These are phyloP conservation scores for Didymella sp. DNA, from an alignment of 2,329 filamentous ascomycete species.

Conservation along the genomic window DNA sequence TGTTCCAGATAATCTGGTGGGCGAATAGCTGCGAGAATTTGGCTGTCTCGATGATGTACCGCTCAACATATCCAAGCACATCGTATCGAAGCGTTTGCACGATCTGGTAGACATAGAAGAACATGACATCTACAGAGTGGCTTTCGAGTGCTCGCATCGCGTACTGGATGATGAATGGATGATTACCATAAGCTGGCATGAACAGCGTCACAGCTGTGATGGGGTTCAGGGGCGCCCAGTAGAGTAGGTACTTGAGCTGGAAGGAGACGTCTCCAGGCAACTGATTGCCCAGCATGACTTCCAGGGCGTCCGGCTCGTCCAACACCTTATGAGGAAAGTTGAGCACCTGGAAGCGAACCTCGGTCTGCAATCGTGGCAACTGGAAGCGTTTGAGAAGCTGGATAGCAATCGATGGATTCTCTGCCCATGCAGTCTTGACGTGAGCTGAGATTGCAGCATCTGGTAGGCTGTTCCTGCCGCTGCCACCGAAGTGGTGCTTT, in stretches of 20 bases:
- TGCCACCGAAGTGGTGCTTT: slow-evolving; percentile 58
- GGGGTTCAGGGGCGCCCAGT: slow-evolving; percentile 91
- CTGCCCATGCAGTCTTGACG: slow-evolving; percentile 83
- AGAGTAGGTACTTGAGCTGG: slow-evolving; percentile 87
- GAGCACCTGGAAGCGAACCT: slow-evolving; percentile 80
- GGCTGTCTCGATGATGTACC: slow-evolving; percentile 95
- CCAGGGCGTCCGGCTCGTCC: slow-evolving; percentile 79
- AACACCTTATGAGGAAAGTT: slow-evolving; percentile 85
- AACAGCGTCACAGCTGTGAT: slow-evolving; percentile 94
- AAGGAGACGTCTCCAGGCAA: slow-evolving; percentile 80
- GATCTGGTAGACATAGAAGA: slow-evolving; percentile 98
- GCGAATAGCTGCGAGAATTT: slow-evolving; percentile 98
- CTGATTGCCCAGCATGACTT: slow-evolving; percentile 77
- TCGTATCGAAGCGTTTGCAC: slow-evolving; percentile 96
- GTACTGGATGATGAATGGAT: slow-evolving; percentile 94
- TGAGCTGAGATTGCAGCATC: slow-evolving; percentile 66
- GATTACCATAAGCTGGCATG: slow-evolving; percentile 85
- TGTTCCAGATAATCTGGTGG: slow-evolving; percentile 99
- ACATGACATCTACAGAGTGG: slow-evolving; percentile 94
- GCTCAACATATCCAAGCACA: slow-evolving; percentile 88
- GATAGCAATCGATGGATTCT: slow-evolving; percentile 85
- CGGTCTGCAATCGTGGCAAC: slow-evolving; percentile 72
- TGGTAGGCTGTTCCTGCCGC: slow-evolving; percentile 50
- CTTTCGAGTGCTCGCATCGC: slow-evolving; percentile 94
- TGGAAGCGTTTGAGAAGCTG: slow-evolving; percentile 82